Conservation (phyloP, 2,329 filamentous ascomycete species). For the Lithohypha guttulata region DNA sequence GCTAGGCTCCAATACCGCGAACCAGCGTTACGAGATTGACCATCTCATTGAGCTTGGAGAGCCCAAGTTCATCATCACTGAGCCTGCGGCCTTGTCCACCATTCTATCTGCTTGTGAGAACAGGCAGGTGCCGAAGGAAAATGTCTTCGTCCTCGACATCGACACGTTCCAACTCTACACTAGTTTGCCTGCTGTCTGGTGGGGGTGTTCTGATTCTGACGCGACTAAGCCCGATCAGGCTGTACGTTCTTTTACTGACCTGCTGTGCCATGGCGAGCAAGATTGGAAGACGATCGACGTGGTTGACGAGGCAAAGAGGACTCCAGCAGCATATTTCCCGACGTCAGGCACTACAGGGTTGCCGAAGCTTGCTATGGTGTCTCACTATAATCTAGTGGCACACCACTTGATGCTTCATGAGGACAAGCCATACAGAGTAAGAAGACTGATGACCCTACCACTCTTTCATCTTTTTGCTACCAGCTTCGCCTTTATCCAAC, state of each 20-base stretch:
- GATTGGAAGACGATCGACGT: conserved; percentile 39
- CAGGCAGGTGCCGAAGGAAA: conserved; percentile 22
- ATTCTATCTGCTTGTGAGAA: conserved; percentile 34
- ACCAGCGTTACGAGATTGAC: conserved; percentile 30
- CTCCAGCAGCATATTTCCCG: conserved; percentile 40
- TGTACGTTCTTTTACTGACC: conserved; percentile 4
- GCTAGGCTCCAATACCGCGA: conserved; percentile 39
- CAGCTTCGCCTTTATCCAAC: conserved; percentile 10
- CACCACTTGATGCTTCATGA: conserved; percentile 4
- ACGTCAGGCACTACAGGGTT: conserved; percentile 51
- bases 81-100: conserved; percentile 34
- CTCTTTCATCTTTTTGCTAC: conserved; percentile 8
- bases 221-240: background rate
- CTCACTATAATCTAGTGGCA: conserved; percentile 33
- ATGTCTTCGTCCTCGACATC: conserved; percentile 40
- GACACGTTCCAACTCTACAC: conserved; percentile 11
- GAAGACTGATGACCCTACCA: background rate
- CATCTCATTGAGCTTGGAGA: conserved; percentile 40
- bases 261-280: conserved; percentile 12
- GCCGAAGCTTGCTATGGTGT: conserved; percentile 48
- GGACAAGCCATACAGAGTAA: background rate
- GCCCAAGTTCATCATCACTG: conserved; percentile 38
- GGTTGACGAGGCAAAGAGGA: conserved; percentile 29
- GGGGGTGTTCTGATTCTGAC: background rate
- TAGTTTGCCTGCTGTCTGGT: background rate